Evolutionary conservation across 2,329 filamentous ascomycete species (phyloP), one percentile per base, ranked within the genome.

Genomic region (Aureobasidium pullulans): DNA sequence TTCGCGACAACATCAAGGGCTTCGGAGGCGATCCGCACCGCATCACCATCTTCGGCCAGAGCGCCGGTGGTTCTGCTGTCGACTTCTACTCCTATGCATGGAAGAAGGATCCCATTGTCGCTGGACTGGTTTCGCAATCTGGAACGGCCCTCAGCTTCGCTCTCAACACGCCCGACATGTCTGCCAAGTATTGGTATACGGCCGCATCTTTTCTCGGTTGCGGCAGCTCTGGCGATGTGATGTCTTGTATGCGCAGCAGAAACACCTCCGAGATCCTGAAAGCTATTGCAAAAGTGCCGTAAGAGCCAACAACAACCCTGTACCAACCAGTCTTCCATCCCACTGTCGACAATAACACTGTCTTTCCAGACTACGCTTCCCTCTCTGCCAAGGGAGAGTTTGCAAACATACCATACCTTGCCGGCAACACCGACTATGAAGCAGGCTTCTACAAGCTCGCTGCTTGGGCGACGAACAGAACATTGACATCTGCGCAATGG

Each of bases 391-490:
- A 53, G 4, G 68, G 65, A 3, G 60, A 62, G 19, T 79, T 78
- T 62, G 72, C 71, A 15, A 73, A 69, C 19, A 62, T 69, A 40
- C 78, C 79, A 0, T 68, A 77, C 1, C 62, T 81, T 0, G 64
- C 74, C 4, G 77, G 75, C 13, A 75, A 74, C 62, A 78, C 74
- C 57, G 58, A 78, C 62, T 73, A 79, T 58, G 79, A 81, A 64
- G 73, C 75, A 3, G 76, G 76, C 0, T 79, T 76, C 67, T 80
- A 80, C 65, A 72, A 73, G 5, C 72, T 80, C 36, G 71, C 73
- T 8, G 62, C 63, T 7, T 79, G 70, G 60, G 70, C 67, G 0
- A 66, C 69, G 28, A 73, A 75, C 36, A 66, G 74, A 19, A 66
- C 72, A 0, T 73, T 77, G 1, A 77, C 73, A 0, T 65, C 70